Percentiles rank a stretch among this genome's conserved stretches.
phyloP scores from a whole-genome alignment of 805 yeast species.

The Zygosaccharomyces siamensis region DNA sequence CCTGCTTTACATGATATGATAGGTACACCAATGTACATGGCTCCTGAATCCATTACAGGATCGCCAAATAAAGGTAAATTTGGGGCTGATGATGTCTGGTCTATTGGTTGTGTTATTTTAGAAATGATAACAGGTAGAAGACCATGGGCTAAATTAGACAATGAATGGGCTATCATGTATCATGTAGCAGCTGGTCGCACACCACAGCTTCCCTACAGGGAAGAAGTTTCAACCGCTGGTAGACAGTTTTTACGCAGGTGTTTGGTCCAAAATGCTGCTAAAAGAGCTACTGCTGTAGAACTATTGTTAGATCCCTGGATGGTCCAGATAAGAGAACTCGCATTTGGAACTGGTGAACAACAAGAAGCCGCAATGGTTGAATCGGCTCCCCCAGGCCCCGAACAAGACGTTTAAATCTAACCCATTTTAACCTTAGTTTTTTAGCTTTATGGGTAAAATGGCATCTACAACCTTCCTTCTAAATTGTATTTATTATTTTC shows the following conservation, averaged over 20 bases:
- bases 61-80: slow-evolving; percentile 39
- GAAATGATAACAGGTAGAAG: slow-evolving; percentile 96
- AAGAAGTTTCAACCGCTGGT: slow-evolving; percentile 75
- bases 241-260: slow-evolving; percentile 65
- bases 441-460: background rate
- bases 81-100: slow-evolving; percentile 78
- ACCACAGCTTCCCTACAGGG: slow-evolving; percentile 77
- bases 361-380: slow-evolving; percentile 6
- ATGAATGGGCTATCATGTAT: slow-evolving; percentile 98
- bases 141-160: slow-evolving; percentile 95
- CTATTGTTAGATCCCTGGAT: slow-evolving; percentile 89
- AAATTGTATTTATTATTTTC: background rate
- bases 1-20: slow-evolving; percentile 39
- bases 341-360: slow-evolving; percentile 47
- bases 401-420: background rate
- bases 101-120: slow-evolving; percentile 89
- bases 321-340: slow-evolving; percentile 59
- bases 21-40: slow-evolving; percentile 99
- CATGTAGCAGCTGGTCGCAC: slow-evolving; percentile 93
- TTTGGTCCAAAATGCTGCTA: slow-evolving; percentile 74
- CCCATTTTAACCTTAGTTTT: background rate
- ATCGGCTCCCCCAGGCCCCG: background rate
- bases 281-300: slow-evolving; percentile 80
- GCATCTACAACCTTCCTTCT: background rate
- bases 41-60: slow-evolving; percentile 94